Evolutionary conservation across 2,329 filamentous ascomycete genomes (phyloP).

Genomic region (Sporothrix phasma): DNA sequence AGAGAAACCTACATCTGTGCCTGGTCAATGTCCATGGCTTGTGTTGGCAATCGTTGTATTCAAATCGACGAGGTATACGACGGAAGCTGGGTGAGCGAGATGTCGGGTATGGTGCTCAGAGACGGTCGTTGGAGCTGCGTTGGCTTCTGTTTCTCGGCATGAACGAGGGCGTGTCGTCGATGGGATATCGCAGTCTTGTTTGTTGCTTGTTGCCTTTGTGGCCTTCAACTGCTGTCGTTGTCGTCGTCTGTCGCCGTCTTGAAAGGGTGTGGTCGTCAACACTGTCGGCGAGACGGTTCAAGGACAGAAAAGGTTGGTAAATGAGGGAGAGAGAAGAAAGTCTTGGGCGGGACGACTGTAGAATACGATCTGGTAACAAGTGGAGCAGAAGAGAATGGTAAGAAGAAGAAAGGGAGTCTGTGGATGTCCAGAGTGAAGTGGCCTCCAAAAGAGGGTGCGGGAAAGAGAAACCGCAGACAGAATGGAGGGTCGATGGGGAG

Average conservation of each 20-base stretch:
- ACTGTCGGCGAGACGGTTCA: constrained; percentile 24
- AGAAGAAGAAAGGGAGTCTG: not conserved
- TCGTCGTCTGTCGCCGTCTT: not conserved
- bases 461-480: not conserved
- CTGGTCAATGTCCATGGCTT: constrained; percentile 42
- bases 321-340: not conserved
- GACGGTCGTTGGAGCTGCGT: too few relatives aligned
- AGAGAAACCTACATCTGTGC: constrained; percentile 39
- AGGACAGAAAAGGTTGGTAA: constrained; percentile 29
- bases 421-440: not conserved
- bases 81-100: constrained; percentile 24
- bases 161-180: constrained; percentile 19
- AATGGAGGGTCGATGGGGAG: not conserved
- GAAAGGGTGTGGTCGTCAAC: constrained; percentile 1
- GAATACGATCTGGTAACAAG: constrained; percentile 6
- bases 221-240: not conserved
- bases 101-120: too few relatives aligned
- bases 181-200: not conserved
- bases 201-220: not conserved
- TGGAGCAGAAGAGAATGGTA: not conserved
- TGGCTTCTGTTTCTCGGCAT: too few relatives aligned
- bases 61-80: constrained; percentile 23
- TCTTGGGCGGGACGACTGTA: not conserved
- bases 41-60: constrained; percentile 11
- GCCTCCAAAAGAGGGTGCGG: constrained; percentile 1